Percentiles rank a stretch among this genome's conserved stretches.
These are phyloP conservation scores for Sonneratia alba DNA, from an alignment of 345 rosid species.

Conservation along the genomic window DNA sequence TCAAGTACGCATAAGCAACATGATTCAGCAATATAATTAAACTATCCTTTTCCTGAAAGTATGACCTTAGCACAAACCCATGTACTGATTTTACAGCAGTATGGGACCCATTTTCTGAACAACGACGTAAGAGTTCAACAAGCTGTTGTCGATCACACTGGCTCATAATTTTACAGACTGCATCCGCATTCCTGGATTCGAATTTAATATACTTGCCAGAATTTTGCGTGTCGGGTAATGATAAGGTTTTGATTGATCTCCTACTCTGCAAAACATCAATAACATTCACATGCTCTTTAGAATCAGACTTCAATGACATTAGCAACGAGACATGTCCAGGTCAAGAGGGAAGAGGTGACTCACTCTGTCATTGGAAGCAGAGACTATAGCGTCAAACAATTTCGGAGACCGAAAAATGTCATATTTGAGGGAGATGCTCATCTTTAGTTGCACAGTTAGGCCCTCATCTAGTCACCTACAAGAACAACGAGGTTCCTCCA, in stretches of 20 bases:
- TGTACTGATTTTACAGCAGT: slow-evolving; percentile 22
- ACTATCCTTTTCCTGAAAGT: neutral
- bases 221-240: neutral
- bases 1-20: slow-evolving; percentile 21
- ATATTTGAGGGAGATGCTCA: neutral
- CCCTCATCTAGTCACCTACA: neutral
- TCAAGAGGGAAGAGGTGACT: neutral
- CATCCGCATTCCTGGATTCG: neutral
- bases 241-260: neutral
- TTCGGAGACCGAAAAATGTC: neutral
- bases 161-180: neutral
- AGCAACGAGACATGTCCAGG: neutral
- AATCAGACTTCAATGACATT: neutral
- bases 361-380: neutral
- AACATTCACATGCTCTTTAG: neutral
- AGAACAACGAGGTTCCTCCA: neutral
- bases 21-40: slow-evolving; percentile 25
- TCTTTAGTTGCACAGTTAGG: neutral
- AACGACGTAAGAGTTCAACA: slow-evolving; percentile 22
- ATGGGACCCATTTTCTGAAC: slow-evolving; percentile 16
- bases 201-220: neutral
- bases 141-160: slow-evolving; percentile 10
- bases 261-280: neutral
- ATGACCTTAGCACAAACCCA: slow-evolving; percentile 19
- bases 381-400: neutral